Percentiles rank a stretch among this genome's conserved stretches.
Evolutionary conservation across 306 rosid species (phyloP).

Genomic region (Glycine tomentella): DNA sequence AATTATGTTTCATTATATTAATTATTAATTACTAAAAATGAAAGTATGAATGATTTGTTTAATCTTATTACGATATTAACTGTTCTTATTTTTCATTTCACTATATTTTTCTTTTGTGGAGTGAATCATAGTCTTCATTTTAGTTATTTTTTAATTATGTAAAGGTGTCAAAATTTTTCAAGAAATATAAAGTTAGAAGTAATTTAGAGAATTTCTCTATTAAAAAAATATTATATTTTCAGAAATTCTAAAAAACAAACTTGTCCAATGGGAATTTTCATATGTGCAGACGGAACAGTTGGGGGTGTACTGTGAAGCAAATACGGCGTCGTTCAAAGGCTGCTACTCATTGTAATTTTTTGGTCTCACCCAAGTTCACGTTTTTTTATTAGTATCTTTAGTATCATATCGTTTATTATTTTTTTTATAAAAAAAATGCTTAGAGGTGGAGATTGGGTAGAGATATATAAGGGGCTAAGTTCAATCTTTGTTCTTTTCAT

Average conservation of each 20-base stretch:
- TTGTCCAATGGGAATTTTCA: background rate
- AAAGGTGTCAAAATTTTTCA: background rate
- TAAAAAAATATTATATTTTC: too few species aligned
- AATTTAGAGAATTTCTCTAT: too few species aligned
- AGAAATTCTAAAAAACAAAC: too few species aligned
- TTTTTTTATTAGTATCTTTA: background rate
- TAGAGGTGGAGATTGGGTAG: too few species aligned
- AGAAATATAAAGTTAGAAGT: too few species aligned
- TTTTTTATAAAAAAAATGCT: too few species aligned
- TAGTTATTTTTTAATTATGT: too few species aligned
- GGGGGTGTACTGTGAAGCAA: background rate
- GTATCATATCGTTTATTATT: too few species aligned
- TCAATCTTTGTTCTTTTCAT: too few species aligned
- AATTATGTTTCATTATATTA: background rate
- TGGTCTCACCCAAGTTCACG: background rate
- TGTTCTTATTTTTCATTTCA: background rate
- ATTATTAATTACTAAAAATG: background rate
- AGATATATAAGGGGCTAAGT: too few species aligned
- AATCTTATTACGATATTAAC: too few species aligned
- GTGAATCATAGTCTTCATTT: background rate
- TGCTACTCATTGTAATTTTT: background rate
- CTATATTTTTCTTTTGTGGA: background rate
- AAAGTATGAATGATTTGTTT: background rate
- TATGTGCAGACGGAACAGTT: conserved; percentile 19
- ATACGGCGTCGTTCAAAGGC: conserved; percentile 11